phyloP scores from a whole-genome alignment of 192 early-diverging fungal genomes.

The Backusella sp. region DNA sequence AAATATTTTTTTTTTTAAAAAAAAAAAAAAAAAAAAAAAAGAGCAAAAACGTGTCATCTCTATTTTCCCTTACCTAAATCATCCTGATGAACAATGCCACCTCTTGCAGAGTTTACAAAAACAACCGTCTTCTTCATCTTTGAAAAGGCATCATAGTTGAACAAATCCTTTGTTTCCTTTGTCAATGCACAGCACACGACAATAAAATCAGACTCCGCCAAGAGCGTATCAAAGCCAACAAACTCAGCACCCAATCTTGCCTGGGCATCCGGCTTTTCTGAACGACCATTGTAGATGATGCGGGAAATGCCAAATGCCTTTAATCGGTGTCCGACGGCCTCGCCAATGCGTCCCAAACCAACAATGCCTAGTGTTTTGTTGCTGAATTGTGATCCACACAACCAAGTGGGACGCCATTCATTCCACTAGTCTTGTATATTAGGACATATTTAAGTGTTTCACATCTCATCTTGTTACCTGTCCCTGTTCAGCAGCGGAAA shows the following conservation, averaged over 20 bases:
- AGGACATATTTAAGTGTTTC: neutral
- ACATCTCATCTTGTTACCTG: conserved; percentile 23
- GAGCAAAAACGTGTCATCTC: no score
- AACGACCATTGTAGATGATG: conserved; percentile 63
- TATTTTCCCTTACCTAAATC: conserved; percentile 36
- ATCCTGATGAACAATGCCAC: conserved; percentile 75
- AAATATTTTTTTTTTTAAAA: neutral
- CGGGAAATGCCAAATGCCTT: conserved; percentile 65
- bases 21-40: neutral
- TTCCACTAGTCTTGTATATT: conserved; percentile 47
- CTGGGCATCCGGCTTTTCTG: conserved; percentile 47
- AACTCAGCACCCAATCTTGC: conserved; percentile 44
- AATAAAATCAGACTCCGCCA: conserved; percentile 68
- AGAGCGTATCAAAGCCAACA: conserved; percentile 55
- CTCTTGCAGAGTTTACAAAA: conserved; percentile 82
- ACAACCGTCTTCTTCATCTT: conserved; percentile 69
- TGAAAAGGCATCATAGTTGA: conserved; percentile 61
- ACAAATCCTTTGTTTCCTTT: conserved; percentile 66
- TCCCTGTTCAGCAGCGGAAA: conserved; percentile 40
- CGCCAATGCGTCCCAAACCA: conserved; percentile 82
- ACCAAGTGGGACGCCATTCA: conserved; percentile 61
- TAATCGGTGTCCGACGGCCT: conserved; percentile 69
- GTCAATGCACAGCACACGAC: conserved; percentile 76
- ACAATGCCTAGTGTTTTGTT: conserved; percentile 83
- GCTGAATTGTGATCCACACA: conserved; percentile 72